Percentiles rank a stretch among this genome's conserved stretches.
These are phyloP conservation scores for Cyberlindnera maritima DNA, from an alignment of 805 yeast genomes.

Conservation along the genomic window DNA sequence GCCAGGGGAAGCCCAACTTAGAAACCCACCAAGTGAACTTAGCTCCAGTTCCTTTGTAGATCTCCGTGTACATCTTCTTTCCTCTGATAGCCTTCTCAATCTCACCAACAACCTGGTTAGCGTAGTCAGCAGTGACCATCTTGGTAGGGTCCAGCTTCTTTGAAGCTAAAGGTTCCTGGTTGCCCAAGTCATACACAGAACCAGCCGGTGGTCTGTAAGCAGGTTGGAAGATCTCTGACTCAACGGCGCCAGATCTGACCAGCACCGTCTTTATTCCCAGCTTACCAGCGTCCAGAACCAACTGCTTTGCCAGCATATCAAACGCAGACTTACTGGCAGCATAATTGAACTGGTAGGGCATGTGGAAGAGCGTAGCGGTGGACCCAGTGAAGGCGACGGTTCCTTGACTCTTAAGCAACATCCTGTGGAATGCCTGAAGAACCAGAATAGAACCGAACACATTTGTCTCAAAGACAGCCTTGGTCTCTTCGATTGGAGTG, in stretches of 20 bases:
- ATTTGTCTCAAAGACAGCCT: conserved; percentile 30
- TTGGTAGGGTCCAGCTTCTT: too few species aligned
- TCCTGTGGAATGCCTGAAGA: conserved; percentile 32
- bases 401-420: conserved; percentile 34
- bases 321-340: background rate
- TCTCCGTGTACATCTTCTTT: too few species aligned
- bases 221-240: conserved; percentile 29
- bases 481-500: too few species aligned
- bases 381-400: conserved; percentile 37
- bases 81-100: too few species aligned
- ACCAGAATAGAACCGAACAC: conserved; percentile 37
- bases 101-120: too few species aligned
- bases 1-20: too few species aligned
- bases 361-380: conserved; percentile 12
- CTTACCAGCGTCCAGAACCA: conserved; percentile 35
- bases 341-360: background rate
- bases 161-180: too few species aligned
- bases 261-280: conserved; percentile 38
- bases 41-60: too few species aligned
- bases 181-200: too few species aligned
- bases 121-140: too few species aligned
- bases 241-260: conserved; percentile 39
- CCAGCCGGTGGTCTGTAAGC: background rate
- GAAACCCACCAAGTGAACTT: too few species aligned
- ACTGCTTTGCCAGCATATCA: conserved; percentile 27